Evolutionary conservation across 768 basidiomycete genomes (phyloP).

Genomic region (Ramaria rubella): DNA sequence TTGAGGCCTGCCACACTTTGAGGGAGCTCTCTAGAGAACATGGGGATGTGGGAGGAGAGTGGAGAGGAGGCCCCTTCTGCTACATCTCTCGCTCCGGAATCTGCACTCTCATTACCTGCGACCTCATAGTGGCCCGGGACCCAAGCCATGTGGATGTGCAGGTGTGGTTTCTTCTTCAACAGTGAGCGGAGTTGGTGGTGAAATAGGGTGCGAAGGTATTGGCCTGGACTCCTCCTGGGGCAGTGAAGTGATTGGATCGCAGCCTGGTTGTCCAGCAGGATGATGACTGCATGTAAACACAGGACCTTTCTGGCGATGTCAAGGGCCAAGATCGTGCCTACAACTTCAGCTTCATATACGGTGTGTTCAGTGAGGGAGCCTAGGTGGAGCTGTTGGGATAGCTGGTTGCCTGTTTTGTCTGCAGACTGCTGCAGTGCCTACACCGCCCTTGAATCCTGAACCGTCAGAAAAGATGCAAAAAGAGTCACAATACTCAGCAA

Average conservation of each 20-base stretch:
- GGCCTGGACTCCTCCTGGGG: neutral
- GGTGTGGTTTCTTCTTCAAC: too few relatives aligned
- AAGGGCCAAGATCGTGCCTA: constrained; percentile 7
- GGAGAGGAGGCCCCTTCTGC: neutral
- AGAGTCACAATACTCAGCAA: neutral
- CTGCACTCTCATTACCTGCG: constrained; percentile 17
- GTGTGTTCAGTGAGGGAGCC: constrained; percentile 1
- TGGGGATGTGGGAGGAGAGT: neutral
- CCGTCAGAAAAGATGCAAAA: constrained; percentile 16
- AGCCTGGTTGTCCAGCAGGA: constrained; percentile 11
- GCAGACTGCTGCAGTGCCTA: neutral
- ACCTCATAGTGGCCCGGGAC: constrained; percentile 16
- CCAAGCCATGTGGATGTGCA: constrained; percentile 13
- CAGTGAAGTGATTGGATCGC: neutral
- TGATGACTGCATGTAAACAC: neutral
- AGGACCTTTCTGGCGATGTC: neutral
- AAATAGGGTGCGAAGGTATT: constrained; percentile 13
- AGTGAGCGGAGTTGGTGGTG: neutral
- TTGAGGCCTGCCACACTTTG: neutral
- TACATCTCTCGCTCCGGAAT: constrained; percentile 10
- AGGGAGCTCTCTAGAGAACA: neutral
- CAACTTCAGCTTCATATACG: constrained; percentile 10
- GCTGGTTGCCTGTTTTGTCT: neutral
- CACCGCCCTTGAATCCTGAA: neutral
- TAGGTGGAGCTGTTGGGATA: neutral